Percentiles rank a stretch among this genome's conserved stretches.
Conservation (phyloP, 257 asterid species). For the Scutellaria baicalensis region DNA sequence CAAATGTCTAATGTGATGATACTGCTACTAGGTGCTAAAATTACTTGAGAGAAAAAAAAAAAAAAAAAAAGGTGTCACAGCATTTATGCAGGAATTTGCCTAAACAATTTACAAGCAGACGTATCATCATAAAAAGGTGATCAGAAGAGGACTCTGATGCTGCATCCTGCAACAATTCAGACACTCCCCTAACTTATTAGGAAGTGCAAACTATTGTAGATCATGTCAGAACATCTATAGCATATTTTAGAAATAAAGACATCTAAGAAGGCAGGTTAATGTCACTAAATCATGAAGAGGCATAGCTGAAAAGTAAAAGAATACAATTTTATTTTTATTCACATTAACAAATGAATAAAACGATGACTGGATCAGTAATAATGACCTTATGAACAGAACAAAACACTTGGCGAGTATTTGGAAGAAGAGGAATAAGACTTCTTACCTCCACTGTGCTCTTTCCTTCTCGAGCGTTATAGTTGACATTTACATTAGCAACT, state of each 20-base stretch:
- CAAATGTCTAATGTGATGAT: slow-evolving; percentile 16
- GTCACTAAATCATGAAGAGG: no score
- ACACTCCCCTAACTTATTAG: background rate
- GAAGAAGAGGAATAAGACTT: background rate
- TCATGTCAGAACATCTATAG: background rate
- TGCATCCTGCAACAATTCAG: background rate
- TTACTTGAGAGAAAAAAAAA: background rate
- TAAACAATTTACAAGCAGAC: slow-evolving; percentile 1
- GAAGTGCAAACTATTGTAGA: background rate
- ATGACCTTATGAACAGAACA: no score
- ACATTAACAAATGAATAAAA: no score
- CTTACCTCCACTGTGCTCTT: slow-evolving; percentile 76
- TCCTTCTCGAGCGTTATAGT: slow-evolving; percentile 76
- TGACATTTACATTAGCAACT: slow-evolving; percentile 66
- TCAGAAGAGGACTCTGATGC: background rate
- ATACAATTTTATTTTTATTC: no score
- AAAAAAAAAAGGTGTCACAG: background rate
- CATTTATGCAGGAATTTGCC: background rate
- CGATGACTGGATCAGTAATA: no score
- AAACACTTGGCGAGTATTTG: no score
- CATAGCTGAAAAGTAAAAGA: no score
- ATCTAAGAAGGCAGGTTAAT: no score
- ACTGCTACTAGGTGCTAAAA: slow-evolving; percentile 5
- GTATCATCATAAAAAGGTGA: background rate
- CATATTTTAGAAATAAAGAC: no score